These are phyloP conservation scores for Albizia julibrissin DNA, from an alignment of 306 rosid genomes.

Conservation along the genomic window DNA sequence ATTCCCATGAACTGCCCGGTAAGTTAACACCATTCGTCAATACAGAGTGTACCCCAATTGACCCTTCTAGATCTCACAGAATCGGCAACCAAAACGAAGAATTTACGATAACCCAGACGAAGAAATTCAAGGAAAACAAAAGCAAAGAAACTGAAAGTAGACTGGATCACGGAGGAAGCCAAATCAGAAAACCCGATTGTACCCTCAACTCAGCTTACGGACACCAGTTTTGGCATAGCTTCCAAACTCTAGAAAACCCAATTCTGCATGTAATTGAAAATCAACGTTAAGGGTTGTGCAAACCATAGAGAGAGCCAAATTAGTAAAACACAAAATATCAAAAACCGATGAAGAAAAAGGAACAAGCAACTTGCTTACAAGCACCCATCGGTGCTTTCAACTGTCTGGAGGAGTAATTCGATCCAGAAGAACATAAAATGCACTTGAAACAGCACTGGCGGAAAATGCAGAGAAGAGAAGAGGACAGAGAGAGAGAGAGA, in stretches of 20 bases:
- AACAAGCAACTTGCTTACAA: slow-evolving; percentile 34
- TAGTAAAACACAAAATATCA: neutral
- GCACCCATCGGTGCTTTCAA: slow-evolving; percentile 20
- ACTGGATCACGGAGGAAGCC: slow-evolving; percentile 6
- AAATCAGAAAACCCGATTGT: neutral
- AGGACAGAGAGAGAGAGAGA: neutral
- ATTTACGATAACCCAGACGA: slow-evolving; percentile 31
- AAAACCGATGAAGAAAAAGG: neutral
- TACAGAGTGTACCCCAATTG: slow-evolving; percentile 20
- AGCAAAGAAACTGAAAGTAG: slow-evolving; percentile 13
- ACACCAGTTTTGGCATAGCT: slow-evolving; percentile 9
- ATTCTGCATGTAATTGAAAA: slow-evolving; percentile 39
- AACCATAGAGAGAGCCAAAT: neutral
- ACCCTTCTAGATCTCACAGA: slow-evolving; percentile 39
- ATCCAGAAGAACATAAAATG: slow-evolving; percentile 37
- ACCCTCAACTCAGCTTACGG: slow-evolving; percentile 10
- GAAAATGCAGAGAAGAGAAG: slow-evolving; percentile 35
- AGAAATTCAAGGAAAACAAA: slow-evolving; percentile 29
- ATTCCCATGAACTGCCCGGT: slow-evolving; percentile 3
- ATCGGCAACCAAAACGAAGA: slow-evolving; percentile 11
- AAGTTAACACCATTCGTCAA: slow-evolving; percentile 22
- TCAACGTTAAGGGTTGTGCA: slow-evolving; percentile 20
- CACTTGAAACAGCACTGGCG: slow-evolving; percentile 20
- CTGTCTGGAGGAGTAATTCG: slow-evolving; percentile 35
- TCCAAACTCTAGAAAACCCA: neutral